Evolutionary conservation across 768 basidiomycete genomes (phyloP).

Genomic region (Calocybe gangraenosa): DNA sequence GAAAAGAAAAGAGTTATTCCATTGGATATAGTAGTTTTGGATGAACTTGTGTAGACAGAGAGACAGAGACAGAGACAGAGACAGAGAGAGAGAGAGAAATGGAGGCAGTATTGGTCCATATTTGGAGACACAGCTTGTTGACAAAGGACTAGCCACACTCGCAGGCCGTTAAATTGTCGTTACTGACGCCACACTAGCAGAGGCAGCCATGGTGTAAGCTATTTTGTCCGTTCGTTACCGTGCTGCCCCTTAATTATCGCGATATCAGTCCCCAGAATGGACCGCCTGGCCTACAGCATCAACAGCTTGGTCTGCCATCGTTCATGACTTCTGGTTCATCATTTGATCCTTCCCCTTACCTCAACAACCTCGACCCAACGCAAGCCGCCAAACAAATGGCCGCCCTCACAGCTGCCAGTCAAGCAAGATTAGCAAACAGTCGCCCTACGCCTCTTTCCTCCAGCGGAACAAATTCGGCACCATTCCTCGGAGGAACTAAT

Average conservation of each 20-base stretch:
- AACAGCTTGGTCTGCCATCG: slow-evolving; percentile 26
- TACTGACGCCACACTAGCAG: slow-evolving; percentile 11
- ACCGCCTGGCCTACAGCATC: slow-evolving; percentile 29
- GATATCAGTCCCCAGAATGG: slow-evolving; percentile 34
- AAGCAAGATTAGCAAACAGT: slow-evolving; percentile 55
- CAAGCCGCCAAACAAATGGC: slow-evolving; percentile 80
- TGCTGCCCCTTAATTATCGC: slow-evolving; percentile 11
- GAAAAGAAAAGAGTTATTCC: no score
- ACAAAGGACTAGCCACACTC: slow-evolving; percentile 5
- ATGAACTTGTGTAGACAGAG: no score
- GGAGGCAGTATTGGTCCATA: no score
- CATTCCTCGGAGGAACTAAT: slow-evolving; percentile 63
- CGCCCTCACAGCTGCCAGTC: slow-evolving; percentile 61
- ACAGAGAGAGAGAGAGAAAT: no score
- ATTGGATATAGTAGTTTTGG: no score
- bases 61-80: no score
- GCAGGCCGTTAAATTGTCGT: not conserved
- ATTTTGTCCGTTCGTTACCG: slow-evolving; percentile 7
- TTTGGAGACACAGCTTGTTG: slow-evolving; percentile 1
- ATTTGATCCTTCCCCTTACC: slow-evolving; percentile 34
- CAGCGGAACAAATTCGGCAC: slow-evolving; percentile 61
- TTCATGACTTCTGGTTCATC: slow-evolving; percentile 26
- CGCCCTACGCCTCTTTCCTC: slow-evolving; percentile 25
- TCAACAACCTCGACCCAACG: slow-evolving; percentile 57
- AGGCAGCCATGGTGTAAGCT: slow-evolving; percentile 30